These are phyloP conservation scores for Cyclotella choctawhatcheeana DNA, from an alignment of 108 stramenopile genomes.

Conservation along the genomic window DNA sequence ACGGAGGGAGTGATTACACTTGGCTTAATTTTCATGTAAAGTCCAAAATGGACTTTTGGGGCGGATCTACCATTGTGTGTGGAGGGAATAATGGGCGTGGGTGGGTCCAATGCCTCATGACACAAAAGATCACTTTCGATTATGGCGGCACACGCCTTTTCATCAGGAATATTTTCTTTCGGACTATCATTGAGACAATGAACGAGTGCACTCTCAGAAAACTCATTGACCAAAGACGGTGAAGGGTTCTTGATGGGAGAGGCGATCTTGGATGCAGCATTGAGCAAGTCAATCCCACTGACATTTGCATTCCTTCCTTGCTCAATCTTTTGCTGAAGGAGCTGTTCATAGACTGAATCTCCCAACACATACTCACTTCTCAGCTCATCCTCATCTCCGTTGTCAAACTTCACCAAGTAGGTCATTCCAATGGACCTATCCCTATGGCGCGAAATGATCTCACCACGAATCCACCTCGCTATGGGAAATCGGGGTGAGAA, in stretches of 20 bases:
- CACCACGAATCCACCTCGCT: constrained; percentile 39
- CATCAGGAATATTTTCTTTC: too few species aligned
- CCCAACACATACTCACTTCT: constrained; percentile 18
- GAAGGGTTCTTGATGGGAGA: constrained; percentile 18
- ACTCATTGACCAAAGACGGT: constrained; percentile 1
- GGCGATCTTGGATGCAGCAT: constrained; percentile 23
- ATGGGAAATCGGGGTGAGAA: too few species aligned
- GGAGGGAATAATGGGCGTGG: constrained; percentile 2
- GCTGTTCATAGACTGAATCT: constrained; percentile 25
- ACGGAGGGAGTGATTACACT: constrained; percentile 6
- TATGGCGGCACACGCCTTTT: neutral
- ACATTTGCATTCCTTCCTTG: constrained; percentile 11
- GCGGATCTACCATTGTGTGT: neutral
- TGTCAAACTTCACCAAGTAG: constrained; percentile 47
- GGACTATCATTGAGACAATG: neutral
- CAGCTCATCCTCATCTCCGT: constrained; percentile 50
- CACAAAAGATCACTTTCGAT: constrained; percentile 25
- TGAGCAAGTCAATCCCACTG: constrained; percentile 30
- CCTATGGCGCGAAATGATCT: constrained; percentile 18
- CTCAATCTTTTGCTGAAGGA: constrained; percentile 38
- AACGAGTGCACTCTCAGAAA: neutral
- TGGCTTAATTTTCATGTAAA: constrained; percentile 13
- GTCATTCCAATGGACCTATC: neutral
- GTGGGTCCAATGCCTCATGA: constrained; percentile 34
- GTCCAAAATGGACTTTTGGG: constrained; percentile 16